These are phyloP conservation scores for Gymnopilus dilepis DNA, from an alignment of 768 basidiomycete genomes.

Conservation along the genomic window DNA sequence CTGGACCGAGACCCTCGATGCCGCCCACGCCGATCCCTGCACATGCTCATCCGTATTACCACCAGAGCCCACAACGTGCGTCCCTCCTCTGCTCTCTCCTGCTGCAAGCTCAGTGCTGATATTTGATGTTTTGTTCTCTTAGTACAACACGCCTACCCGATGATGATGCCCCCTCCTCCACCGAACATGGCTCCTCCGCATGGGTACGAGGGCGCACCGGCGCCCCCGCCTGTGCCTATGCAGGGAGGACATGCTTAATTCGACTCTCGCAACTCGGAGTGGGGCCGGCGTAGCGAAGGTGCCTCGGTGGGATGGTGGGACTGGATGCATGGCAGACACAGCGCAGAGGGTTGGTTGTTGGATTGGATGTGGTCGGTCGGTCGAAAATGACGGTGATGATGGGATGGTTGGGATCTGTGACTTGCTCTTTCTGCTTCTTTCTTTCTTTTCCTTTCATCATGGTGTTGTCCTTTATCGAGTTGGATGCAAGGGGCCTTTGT, in stretches of 20 bases:
- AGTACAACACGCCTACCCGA: slow-evolving; percentile 91
- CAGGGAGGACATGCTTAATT: slow-evolving; percentile 64
- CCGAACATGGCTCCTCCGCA: slow-evolving; percentile 63
- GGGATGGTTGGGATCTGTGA: slow-evolving; percentile 3
- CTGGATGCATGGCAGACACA: not conserved
- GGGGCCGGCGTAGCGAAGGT: too few species aligned
- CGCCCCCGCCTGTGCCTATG: slow-evolving; percentile 76
- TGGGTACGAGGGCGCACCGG: slow-evolving; percentile 73
- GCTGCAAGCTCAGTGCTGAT: slow-evolving; percentile 26
- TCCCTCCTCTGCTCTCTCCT: slow-evolving; percentile 20
- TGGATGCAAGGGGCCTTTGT: not conserved
- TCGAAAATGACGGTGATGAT: not conserved
- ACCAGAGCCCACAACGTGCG: slow-evolving; percentile 87
- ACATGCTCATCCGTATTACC: slow-evolving; percentile 87
- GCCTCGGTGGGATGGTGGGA: not conserved
- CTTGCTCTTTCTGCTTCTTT: not conserved
- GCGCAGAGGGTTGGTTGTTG: not conserved
- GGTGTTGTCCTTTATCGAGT: not conserved
- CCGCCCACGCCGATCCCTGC: slow-evolving; percentile 90
- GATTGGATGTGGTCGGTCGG: not conserved
- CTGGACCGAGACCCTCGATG: slow-evolving; percentile 84
- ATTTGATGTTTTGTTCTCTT: slow-evolving; percentile 39
- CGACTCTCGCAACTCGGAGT: too few species aligned
- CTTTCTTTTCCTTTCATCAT: not conserved
- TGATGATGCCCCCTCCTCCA: slow-evolving; percentile 89